These are phyloP conservation scores for Neopestalotiopsis clavispora DNA, from an alignment of 2,329 filamentous ascomycete species.

Conservation along the genomic window DNA sequence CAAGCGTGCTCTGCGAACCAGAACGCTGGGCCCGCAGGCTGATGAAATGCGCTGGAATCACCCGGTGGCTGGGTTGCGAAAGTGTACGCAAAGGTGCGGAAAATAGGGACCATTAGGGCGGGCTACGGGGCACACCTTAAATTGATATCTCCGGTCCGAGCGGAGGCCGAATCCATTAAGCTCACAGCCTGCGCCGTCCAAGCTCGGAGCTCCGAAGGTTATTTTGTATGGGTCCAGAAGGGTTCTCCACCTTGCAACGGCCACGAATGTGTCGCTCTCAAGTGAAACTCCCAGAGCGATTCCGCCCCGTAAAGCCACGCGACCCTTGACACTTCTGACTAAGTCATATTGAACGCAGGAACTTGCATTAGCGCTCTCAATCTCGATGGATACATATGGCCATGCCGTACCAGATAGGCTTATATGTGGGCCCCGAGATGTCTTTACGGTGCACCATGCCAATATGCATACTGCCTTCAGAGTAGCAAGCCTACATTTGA, in stretches of 20 bases:
- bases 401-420: no score
- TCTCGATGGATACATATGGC: no score
- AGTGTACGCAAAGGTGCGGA: neutral
- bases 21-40: neutral
- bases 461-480: no score
- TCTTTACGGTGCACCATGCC: no score
- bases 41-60: neutral
- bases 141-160: neutral
- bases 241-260: no score
- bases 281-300: neutral
- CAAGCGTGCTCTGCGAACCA: neutral
- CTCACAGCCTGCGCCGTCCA: neutral
- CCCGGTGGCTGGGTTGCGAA: neutral
- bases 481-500: no score
- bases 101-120: no score
- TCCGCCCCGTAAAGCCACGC: neutral
- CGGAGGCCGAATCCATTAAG: neutral
- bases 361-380: no score
- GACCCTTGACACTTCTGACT: neutral
- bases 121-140: no score
- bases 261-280: no score
- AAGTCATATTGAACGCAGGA: neutral
- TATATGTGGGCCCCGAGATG: no score
- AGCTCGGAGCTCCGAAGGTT: neutral
- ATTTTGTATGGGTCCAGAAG: no score